These are phyloP conservation scores for Magnolia sinica DNA, from an alignment of 164 flowering plant species.

Conservation along the genomic window DNA sequence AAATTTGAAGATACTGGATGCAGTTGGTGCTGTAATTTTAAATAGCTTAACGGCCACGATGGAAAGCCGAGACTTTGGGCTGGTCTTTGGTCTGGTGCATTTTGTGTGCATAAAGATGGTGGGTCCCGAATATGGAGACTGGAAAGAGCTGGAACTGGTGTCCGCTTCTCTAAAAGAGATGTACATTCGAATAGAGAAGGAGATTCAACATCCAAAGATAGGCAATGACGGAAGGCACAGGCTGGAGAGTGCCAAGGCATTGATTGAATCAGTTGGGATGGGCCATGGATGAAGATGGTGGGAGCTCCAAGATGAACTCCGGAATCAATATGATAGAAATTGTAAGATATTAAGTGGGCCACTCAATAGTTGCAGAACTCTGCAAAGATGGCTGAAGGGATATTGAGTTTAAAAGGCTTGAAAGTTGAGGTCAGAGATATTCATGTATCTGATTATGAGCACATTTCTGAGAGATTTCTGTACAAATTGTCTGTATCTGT, in stretches of 20 bases:
- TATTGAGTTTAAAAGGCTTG: too few species aligned
- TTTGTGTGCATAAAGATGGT: constrained; percentile 65
- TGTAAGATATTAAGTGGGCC: too few species aligned
- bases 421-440: too few species aligned
- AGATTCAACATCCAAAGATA: constrained; percentile 28
- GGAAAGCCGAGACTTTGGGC: constrained; percentile 48
- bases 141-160: constrained; percentile 54
- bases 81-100: constrained; percentile 55
- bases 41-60: constrained; percentile 34
- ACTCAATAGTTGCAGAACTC: too few species aligned
- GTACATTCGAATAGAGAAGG: constrained; percentile 41
- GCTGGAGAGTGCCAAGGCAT: constrained; percentile 38
- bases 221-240: constrained; percentile 28
- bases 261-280: constrained; percentile 72
- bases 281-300: constrained; percentile 9
- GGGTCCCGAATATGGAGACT: constrained; percentile 33
- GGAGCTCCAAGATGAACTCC: too few species aligned
- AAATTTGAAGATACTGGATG: constrained; percentile 48
- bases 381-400: too few species aligned
- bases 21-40: constrained; percentile 54
- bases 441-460: too few species aligned
- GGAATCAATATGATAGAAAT: too few species aligned
- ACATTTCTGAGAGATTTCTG: too few species aligned
- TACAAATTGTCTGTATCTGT: too few species aligned
- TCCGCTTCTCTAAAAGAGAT: constrained; percentile 42